phyloP scores from a whole-genome alignment of 352 stramenopile species.

The Pythium rhizo-oryzae region DNA sequence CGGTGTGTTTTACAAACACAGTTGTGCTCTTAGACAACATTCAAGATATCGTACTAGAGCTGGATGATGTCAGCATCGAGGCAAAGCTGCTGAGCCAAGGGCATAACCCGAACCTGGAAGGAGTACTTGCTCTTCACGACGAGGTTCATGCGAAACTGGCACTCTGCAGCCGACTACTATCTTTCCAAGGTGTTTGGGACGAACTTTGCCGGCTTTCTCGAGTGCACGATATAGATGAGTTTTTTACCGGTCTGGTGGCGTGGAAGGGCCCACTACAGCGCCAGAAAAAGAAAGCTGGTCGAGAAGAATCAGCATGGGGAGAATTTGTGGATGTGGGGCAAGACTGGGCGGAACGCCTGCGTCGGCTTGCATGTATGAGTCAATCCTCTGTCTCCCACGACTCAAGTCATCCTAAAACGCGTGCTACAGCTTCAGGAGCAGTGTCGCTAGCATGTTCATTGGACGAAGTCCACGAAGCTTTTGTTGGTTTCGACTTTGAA shows the following conservation, averaged over 20 bases:
- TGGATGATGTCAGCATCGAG: slow-evolving; percentile 27
- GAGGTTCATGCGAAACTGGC: slow-evolving; percentile 37
- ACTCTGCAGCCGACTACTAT: slow-evolving; percentile 41
- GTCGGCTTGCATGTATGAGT: slow-evolving; percentile 45
- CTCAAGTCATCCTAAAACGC: background rate
- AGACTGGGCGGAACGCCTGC: slow-evolving; percentile 46
- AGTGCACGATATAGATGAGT: slow-evolving; percentile 66
- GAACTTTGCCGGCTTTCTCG: slow-evolving; percentile 48
- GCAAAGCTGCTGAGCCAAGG: slow-evolving; percentile 30
- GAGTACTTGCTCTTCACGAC: slow-evolving; percentile 29
- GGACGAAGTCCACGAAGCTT: slow-evolving; percentile 43
- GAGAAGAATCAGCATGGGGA: slow-evolving; percentile 34
- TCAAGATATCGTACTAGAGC: slow-evolving; percentile 12
- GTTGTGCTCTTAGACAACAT: slow-evolving; percentile 19
- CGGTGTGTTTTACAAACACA: slow-evolving; percentile 25
- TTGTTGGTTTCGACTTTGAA: slow-evolving; percentile 63
- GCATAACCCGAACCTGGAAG: slow-evolving; percentile 47
- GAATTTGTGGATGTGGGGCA: slow-evolving; percentile 39
- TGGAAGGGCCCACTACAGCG: slow-evolving; percentile 21
- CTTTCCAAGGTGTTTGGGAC: slow-evolving; percentile 50
- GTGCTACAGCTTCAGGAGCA: background rate
- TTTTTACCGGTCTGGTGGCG: slow-evolving; percentile 40
- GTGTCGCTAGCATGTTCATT: slow-evolving; percentile 40
- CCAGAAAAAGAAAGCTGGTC: slow-evolving; percentile 23
- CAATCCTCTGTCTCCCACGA: background rate